Base-by-base conservation (phyloP, 352 stramenopile species). In the Globisporangium camurandrum region DNA sequence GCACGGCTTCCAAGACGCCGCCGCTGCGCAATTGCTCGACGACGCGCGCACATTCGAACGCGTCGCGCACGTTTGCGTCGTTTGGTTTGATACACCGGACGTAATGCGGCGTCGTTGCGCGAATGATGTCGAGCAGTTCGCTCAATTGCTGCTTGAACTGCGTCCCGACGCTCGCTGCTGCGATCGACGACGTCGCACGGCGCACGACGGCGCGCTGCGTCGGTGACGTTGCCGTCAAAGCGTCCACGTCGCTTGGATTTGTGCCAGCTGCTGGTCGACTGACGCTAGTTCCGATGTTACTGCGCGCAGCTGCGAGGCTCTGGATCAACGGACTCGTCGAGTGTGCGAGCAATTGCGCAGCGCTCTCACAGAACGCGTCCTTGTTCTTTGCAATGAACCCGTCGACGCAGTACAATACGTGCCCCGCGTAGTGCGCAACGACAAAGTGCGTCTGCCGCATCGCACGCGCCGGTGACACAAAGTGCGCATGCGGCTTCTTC, bases 51-150 rank as follows among this genome's bases (percentile, higher is more conserved):
- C 66, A 71, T 38, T 75, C 41, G 56, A 99, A 98, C 20, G 64
- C 39, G 2, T 69, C 71, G n/a, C 63, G 53, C 27, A 68, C 56
- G 46, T 86, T 86, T 1, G 34, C 53, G 67, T 98, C 93, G 62
- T 99, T 99, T 28, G 97, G 96, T 62, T 99, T 99, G 34, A 99
- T 86, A 64, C 97, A 99, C 51, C 96, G 93, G 49, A 99, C 93
- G 69, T 99, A 99, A 69, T 98, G 95, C 37, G 96, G 95, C 23
- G 87, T 82, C 7, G 96, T 99, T 22, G 71, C 71, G 24, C 97
- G 89, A 38, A 99, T 98, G 14, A 84, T 87, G 6, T 76, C 66
- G 44, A 98, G 79, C 12, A 99, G 78, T n/a, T 95, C 77, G 40
- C 86, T 90, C 22, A 99, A 72, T 62, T 98, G 95, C 20, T 81